Base-by-base conservation (phyloP, 2,329 filamentous ascomycete genomes). In the Orbilia ellipsospora region DNA sequence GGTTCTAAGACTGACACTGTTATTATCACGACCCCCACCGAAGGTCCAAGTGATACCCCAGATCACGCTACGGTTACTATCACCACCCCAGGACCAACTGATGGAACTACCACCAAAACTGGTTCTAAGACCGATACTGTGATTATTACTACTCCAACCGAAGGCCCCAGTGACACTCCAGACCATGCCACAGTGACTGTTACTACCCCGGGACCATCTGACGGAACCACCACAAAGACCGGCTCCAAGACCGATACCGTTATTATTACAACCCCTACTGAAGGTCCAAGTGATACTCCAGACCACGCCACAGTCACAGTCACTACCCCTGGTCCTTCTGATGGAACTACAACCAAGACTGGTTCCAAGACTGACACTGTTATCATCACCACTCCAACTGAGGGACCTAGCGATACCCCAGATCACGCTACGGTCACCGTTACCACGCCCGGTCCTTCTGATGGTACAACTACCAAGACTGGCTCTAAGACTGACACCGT, bases 401-500 rank as follows among this genome's bases (percentile, higher is more conserved):
- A n/a, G 1, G 44, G 3, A 2, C 13, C 44, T 2, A 48, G 15
- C 6, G 2, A 15, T 6, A 18, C 13, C 13, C 44, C 44, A 13
- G 44, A 48, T 5, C 15, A 48, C 5, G 15, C 44, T 4, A 48
- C 44, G 2, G 44, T 48, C 13, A 48, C 44, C 2, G 44, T 48
- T 12, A 48, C 44, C 44, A 31, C 23, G n/a, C 23, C 51, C 1
- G 51, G 51, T n/a, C 6, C 10, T 1, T n/a, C 18, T 0, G 10
- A 12, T 4, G 51, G 51, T 3, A 56, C 54, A 6, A 59, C 55
- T 18, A 59, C 55, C 2, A 44, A 45, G 36, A 20, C 55, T 4
- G 55, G 55, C 23, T 12, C 8, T 3, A 45, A 42, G 31, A 59
- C 55, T 16, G 55, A 59, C 16, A 59, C 55, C 10, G 55, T 59